Conservation (phyloP, 169 alveolate genomes). For the Plasmodium vivax region DNA sequence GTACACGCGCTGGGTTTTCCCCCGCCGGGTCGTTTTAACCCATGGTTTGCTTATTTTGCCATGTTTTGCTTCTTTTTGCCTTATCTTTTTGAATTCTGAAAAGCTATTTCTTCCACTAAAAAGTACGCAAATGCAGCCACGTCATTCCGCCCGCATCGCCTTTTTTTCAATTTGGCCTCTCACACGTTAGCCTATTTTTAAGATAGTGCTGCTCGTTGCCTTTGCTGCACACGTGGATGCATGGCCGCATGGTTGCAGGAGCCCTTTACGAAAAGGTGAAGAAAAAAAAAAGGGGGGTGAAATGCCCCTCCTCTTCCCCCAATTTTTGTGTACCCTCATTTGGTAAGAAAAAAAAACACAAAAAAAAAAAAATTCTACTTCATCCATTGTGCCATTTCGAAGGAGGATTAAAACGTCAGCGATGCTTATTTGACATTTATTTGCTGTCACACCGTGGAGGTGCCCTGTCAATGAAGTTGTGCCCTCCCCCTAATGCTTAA, state of each 20-base stretch:
- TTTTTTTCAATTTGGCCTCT: neutral
- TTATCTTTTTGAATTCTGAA: conserved; percentile 7
- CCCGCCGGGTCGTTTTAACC: neutral
- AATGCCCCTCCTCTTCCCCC: neutral
- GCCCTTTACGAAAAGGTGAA: neutral
- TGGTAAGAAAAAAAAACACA: neutral
- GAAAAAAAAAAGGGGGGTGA: neutral
- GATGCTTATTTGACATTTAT: neutral
- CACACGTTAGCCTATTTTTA: conserved; percentile 4
- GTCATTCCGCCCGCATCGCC: neutral
- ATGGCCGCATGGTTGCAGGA: neutral
- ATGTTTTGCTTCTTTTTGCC: neutral
- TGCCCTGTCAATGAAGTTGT: neutral
- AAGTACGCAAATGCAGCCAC: neutral
- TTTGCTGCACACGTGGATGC: conserved; percentile 33
- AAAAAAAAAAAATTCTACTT: conserved; percentile 7
- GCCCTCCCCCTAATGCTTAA: neutral
- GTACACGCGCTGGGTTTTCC: neutral
- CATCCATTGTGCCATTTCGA: neutral
- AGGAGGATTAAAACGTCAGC: neutral
- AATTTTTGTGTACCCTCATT: neutral
- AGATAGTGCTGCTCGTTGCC: neutral
- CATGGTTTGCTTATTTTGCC: no score
- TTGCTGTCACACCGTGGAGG: neutral
- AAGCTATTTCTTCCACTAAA: conserved; percentile 23